A percentile compares a stretch with the other conserved stretches of the same genome.
Evolutionary conservation across 192 early-diverging fungal species (phyloP).

Genomic region (Kickxella alabastrina): DNA sequence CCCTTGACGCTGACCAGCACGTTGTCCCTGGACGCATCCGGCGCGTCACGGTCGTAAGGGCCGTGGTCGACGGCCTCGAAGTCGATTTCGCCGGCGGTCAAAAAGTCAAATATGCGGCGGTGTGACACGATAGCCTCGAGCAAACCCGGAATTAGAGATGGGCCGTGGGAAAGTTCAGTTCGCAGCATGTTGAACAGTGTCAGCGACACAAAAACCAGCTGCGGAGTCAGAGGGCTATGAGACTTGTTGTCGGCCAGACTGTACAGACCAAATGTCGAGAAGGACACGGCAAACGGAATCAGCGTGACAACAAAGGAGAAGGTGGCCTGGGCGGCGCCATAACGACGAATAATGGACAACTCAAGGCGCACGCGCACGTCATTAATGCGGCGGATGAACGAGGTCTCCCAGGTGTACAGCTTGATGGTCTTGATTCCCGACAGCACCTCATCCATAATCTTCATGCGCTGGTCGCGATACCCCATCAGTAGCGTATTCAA

Average conservation of each 20-base stretch:
- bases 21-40: slow-evolving; percentile 9
- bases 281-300: slow-evolving; percentile 41
- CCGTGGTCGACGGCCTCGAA: slow-evolving; percentile 20
- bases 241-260: slow-evolving; percentile 28
- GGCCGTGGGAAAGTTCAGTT: slow-evolving; percentile 26
- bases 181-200: slow-evolving; percentile 49
- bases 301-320: slow-evolving; percentile 36
- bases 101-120: slow-evolving; percentile 30
- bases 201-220: slow-evolving; percentile 49
- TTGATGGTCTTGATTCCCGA: slow-evolving; percentile 66
- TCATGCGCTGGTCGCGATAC: slow-evolving; percentile 59
- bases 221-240: slow-evolving; percentile 47
- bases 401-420: slow-evolving; percentile 64
- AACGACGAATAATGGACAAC: slow-evolving; percentile 35
- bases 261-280: slow-evolving; percentile 43
- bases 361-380: slow-evolving; percentile 31
- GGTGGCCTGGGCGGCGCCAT: slow-evolving; percentile 24
- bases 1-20: slow-evolving; percentile 18
- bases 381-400: slow-evolving; percentile 36
- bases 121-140: slow-evolving; percentile 39
- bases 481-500: slow-evolving; percentile 84
- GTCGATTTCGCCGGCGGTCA: slow-evolving; percentile 42
- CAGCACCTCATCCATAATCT: slow-evolving; percentile 62
- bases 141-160: slow-evolving; percentile 25
- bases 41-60: slow-evolving; percentile 31